Conservation (phyloP, 2,329 filamentous ascomycete genomes). For the Fusarium graminum region DNA sequence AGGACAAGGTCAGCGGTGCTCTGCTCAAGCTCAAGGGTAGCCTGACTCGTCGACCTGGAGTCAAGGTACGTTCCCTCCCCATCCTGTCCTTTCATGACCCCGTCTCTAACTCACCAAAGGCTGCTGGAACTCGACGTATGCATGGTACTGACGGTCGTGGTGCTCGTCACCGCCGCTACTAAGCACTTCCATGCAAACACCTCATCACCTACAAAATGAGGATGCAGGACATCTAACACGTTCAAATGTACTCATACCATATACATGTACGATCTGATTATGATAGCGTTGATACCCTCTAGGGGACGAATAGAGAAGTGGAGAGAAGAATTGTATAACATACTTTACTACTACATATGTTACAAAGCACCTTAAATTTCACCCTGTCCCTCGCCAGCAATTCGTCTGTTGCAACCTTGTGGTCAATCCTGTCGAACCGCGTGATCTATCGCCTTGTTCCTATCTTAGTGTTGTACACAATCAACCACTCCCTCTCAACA, state of each 20-base stretch:
- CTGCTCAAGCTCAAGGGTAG: constrained; percentile 79
- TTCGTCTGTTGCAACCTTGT: constrained; percentile 35
- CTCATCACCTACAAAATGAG: neutral
- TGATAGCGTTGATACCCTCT: constrained; percentile 38
- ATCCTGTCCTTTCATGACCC: neutral
- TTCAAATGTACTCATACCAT: neutral
- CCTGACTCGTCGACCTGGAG: constrained; percentile 75
- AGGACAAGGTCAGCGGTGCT: constrained; percentile 83
- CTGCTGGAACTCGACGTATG: constrained; percentile 80
- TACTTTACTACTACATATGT: constrained; percentile 25
- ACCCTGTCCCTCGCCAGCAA: constrained; percentile 21
- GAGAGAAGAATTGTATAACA: constrained; percentile 31
- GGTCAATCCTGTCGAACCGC: constrained; percentile 8
- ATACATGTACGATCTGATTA: constrained; percentile 45
- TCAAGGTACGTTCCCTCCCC: constrained; percentile 69
- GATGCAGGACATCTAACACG: constrained; percentile 19
- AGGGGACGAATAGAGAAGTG: constrained; percentile 12
- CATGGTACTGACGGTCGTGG: constrained; percentile 79
- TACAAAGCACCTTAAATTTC: constrained; percentile 19
- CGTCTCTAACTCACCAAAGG: constrained; percentile 59
- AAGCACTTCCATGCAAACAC: neutral
- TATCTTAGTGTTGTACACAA: constrained; percentile 10
- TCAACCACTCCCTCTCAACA: neutral
- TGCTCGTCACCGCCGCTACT: constrained; percentile 54
- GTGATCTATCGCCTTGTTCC: neutral